A percentile compares a stretch with the other conserved stretches of the same genome.
Evolutionary conservation across 1,139 yeast species (phyloP).

Genomic region (Hansenula anomala): DNA sequence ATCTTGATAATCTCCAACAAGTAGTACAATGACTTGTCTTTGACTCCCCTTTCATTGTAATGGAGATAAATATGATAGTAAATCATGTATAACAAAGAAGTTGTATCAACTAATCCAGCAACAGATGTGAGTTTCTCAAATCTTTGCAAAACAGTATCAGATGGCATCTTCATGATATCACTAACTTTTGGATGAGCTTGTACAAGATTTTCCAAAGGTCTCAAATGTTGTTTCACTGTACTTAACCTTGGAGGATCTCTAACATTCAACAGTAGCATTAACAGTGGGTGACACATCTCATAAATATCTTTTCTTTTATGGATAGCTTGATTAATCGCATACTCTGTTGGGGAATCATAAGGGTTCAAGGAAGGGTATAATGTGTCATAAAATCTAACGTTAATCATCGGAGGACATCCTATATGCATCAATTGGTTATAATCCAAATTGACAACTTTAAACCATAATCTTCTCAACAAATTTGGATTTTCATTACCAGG

Average conservation of each 20-base stretch:
- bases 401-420: slow-evolving; percentile 19
- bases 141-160: slow-evolving; percentile 15
- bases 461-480: slow-evolving; percentile 21
- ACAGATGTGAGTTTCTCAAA: slow-evolving; percentile 9
- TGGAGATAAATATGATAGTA: slow-evolving; percentile 19
- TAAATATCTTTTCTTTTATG: slow-evolving; percentile 11
- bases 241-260: slow-evolving; percentile 12
- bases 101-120: slow-evolving; percentile 8
- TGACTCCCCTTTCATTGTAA: slow-evolving; percentile 10
- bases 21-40: slow-evolving; percentile 12
- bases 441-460: slow-evolving; percentile 14
- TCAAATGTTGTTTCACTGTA: slow-evolving; percentile 7
- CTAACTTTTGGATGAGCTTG: slow-evolving; percentile 5
- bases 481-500: slow-evolving; percentile 9
- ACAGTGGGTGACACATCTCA: slow-evolving; percentile 12
- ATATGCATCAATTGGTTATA: slow-evolving; percentile 14
- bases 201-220: slow-evolving; percentile 11
- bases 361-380: slow-evolving; percentile 19
- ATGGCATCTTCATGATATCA: slow-evolving; percentile 13
- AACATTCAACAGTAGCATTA: slow-evolving; percentile 14
- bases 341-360: slow-evolving; percentile 14
- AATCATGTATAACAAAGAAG: slow-evolving; percentile 14
- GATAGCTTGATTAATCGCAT: slow-evolving; percentile 13
- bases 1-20: slow-evolving; percentile 5
- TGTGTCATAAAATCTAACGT: slow-evolving; percentile 15